Base-by-base conservation (phyloP, 192 early-diverging fungal species). In the Funneliformis mosseae region DNA sequence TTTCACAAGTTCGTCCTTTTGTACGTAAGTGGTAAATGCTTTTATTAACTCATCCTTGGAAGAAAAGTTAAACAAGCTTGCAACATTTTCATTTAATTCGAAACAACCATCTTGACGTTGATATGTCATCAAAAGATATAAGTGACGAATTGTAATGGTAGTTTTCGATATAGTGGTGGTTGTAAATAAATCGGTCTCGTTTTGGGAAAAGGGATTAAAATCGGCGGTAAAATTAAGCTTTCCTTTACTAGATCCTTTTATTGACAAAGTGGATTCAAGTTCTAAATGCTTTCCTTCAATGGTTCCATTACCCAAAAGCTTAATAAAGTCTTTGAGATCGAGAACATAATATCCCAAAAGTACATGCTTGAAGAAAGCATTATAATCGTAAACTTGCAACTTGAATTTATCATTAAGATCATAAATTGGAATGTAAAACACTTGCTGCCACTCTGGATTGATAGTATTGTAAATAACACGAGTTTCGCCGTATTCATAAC, bases 391-490 rank as follows among this genome's bases (percentile, higher is more conserved):
- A 27, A 94, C 87, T 77, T 92, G 90, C 14, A 97, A 82, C 16
- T 84, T 82, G 60, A 96, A 66, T 43, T 87, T 83, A 75, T 98
- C 93, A 63, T 84, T 83, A 12, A 90, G 76, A 9, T 92, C 90
- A 80, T 94, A 94, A 74, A 94, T 88, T 23, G 95, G 92, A n/a
- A 95, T 89, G 78, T 95, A 97, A 50, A 95, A 90, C 21, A 91
- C 92, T 87, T 97, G 95, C 82, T 97, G 92, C 96, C 97, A 99
- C 23, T 90, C 88, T 0, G 98, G 98, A 66, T 95, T 91, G 45
- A 97, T 80, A 27, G 92, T 92, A 76, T 94, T 94, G 28, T 93
- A 90, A 79, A 95, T 92, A 79, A 92, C 89, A 25, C 93, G 90
- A n/a, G 96, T 96, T 61, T 92, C 88, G 63, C 91, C 95, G 61